Evolutionary conservation across 441 rosid species (phyloP), one percentile per base, ranked within the genome.

Genomic region (Brassica hybrid): DNA sequence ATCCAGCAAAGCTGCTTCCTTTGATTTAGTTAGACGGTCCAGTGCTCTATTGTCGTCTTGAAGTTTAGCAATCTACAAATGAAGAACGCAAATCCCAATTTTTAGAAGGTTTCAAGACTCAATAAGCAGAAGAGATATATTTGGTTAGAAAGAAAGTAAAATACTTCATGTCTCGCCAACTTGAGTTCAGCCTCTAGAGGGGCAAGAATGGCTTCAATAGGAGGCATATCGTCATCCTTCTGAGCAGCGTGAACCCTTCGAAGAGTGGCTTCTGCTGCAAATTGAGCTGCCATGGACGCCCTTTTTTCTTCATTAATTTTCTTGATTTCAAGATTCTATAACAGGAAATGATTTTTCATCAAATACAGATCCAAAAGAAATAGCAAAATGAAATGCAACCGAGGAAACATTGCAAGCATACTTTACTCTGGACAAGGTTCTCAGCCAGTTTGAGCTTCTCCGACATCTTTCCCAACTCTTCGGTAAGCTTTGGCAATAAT

Each of bases 201-300:
- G 73, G 98, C 98, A 63, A 93, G 98, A 84, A 93, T 93, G 65
- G 98, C 97, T 84, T 93, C 98, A 76, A 94, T 92, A 43, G 97
- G 98, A 78, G 98, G 98, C 98, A 94, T 94, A 81, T 94, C 98
- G 52, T 94, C 98, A 84, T 92, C 97, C 87, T 94, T 94, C 70
- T 94, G 97, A 77, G 98, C 97, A 81, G 97, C 94, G 74, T 94
- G 98, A 76, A 94, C 98, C 84, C 97, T 89, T 78, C 98, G 86
- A 78, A 94, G 90, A 71, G 97, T 92, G 68, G 98, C 98, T 88
- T 94, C 97, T 81, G 97, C 98, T 16, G 98, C 98, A 88, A 94
- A 94, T 76, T 94, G 98, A 77, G 98, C 98, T 71, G 98, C 97
- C 96, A 92, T 91, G 72, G 97, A 92, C 14, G 97, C 96, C 80